Evolutionary conservation across 352 stramenopile species (phyloP).

Genomic region (Phytopythium chamaehyphon): DNA sequence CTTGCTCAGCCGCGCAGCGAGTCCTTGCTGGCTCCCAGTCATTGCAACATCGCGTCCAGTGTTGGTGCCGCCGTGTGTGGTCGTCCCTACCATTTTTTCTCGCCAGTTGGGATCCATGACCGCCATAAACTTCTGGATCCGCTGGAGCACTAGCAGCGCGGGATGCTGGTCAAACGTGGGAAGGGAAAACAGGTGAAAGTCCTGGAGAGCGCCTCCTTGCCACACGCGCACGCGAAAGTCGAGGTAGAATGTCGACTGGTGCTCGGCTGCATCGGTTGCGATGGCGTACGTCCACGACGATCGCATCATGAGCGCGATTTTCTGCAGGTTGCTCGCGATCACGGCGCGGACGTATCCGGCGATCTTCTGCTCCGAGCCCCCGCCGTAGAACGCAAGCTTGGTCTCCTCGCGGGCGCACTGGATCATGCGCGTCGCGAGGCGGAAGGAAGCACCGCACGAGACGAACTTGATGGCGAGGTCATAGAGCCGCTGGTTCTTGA

Average conservation of each 20-base stretch:
- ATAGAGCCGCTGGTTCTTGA: constrained; percentile 65
- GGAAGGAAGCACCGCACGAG: constrained; percentile 48
- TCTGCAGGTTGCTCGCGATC: constrained; percentile 58
- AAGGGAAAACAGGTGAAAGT: constrained; percentile 53
- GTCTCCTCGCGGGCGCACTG: constrained; percentile 60
- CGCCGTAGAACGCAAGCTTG: constrained; percentile 42
- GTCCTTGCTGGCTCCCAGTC: constrained; percentile 40
- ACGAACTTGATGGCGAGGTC: constrained; percentile 66
- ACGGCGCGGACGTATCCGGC: constrained; percentile 48
- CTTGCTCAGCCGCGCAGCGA: constrained; percentile 37
- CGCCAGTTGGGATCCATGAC: constrained; percentile 50
- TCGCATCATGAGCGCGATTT: constrained; percentile 62
- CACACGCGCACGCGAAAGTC: constrained; percentile 52
- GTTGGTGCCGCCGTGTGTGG: constrained; percentile 32
- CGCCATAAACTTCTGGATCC: constrained; percentile 31
- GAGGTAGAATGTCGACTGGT: constrained; percentile 53
- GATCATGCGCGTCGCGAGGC: constrained; percentile 46
- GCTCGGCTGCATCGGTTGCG: constrained; percentile 36
- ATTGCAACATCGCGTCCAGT: constrained; percentile 37
- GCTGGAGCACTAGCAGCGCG: constrained; percentile 28
- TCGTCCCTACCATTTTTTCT: constrained; percentile 48
- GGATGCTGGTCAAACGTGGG: constrained; percentile 42
- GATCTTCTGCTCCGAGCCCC: constrained; percentile 41
- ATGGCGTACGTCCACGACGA: constrained; percentile 49
- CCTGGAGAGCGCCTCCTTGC: constrained; percentile 42